Base-by-base conservation (phyloP, 2,329 filamentous ascomycete species). In the Diplodia scrobiculata region DNA sequence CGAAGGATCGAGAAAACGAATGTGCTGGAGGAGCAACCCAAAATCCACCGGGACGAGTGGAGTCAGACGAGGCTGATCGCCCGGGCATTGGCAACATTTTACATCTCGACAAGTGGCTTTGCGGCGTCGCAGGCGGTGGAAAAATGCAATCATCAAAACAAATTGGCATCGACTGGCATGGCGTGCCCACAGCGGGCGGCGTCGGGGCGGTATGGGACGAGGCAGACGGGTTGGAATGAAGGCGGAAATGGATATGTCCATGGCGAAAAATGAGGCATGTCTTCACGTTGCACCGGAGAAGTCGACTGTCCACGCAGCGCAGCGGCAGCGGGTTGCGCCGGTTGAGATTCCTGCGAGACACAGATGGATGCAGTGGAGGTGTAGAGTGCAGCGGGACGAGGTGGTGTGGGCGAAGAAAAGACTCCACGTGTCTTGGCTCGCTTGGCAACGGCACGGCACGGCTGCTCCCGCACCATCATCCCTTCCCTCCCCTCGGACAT, bases 101-200 rank as follows among this genome's bases (percentile, higher is more conserved):
- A 29, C 52, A 54, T 19, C 17, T 45, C 10, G n/a, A 45, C 41
- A 19, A 19, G 17, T 7, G 6, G 41, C 41, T 45, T 45, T 45
- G 41, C n/a, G n/a, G n/a, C 38, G 5, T 45, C 38, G n/a, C 38
- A 17, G 29, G 13, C 9, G 13, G 58, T 14, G 45, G 7, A 62
- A 29, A 62, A 62, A 62, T 62, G 58, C 19, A 29, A 62, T 50
- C 45, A 25, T 14, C 58, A 62, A 62, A 62, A 50, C 58, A 62
- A 34, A 19, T 27, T 6, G 13, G 38, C 1, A 7, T 34, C 9
- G 17, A 32, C n/a, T 48, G 53, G 36, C 34, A 58, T 58, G 29
- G 36, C 5, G 19, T 4, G 11, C 17, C 17, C 41, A 19, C 7
- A 45, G 41, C 17, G 19, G 41, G 41, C 41, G 41, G 19, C n/a